Evolutionary conservation across 2,329 filamentous ascomycete genomes (phyloP), one percentile per base, ranked within the genome.

Genomic region (Cytospora piceae): DNA sequence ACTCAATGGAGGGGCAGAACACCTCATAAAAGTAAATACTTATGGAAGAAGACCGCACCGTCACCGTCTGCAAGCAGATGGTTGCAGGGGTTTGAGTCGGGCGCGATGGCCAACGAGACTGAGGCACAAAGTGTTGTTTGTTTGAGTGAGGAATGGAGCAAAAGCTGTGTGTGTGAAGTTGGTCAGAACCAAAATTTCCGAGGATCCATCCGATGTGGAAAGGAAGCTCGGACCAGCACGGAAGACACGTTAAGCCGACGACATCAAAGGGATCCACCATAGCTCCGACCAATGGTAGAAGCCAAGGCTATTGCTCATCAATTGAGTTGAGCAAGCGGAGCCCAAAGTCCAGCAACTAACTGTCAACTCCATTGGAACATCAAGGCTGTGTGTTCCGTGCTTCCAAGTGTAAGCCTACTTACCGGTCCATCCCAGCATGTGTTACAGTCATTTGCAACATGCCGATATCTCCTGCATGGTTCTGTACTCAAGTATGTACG

Each of bases 21-120:
- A 58, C 29, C 61, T 65, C 59, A 67, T 63, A 58, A 55, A 62
- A 54, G 56, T 54, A 61, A 29, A 57, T n/a, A 49, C 14, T 54
- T 31, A 53, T 46, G 31, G 11, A 53, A 51, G 29, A 54, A 39
- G 37, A 24, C 52, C n/a, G 34, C 39, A 49, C 46, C 20, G n/a
- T 37, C 34, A 32, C 55, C 14, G 51, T 52, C 37, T 29, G 56
- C 37, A 22, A 31, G 39, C n/a, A 22, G 37, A 20, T 34, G n/a
- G 42, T 27, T 27, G 51, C 22, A 62, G 32, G n/a, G 11, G 34
- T 29, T 15, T 20, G 2, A 22, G 17, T 49, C 9, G 32, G 17
- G 14, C 24, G 20, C 24, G 27, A 24, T 29, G 15, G 12, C 37
- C 37, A 52, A 37, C n/a, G 5, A 17, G 46, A 53, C 53, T 29